Conservation (phyloP, 768 basidiomycete genomes). For the Pholiota conissans region DNA sequence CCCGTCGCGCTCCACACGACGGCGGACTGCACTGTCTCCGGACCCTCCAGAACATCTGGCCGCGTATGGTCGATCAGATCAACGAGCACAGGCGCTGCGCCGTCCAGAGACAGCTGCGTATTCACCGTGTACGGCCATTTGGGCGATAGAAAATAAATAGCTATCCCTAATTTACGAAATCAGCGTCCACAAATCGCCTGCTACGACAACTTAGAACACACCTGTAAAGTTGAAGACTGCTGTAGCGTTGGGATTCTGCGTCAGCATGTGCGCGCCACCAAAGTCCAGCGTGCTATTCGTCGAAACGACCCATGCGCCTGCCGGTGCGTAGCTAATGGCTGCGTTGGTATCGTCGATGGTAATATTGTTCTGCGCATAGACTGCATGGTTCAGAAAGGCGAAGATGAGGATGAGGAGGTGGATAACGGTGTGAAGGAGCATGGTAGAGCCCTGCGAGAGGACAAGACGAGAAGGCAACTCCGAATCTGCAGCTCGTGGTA, state of each 20-base stretch:
- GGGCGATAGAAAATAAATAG: constrained; percentile 43
- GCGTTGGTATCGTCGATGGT: constrained; percentile 32
- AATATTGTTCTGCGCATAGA: constrained; percentile 24
- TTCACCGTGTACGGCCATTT: constrained; percentile 47
- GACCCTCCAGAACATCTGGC: constrained; percentile 28
- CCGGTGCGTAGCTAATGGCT: constrained; percentile 31
- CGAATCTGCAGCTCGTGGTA: not conserved
- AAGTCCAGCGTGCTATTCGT: constrained; percentile 31
- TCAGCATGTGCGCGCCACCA: constrained; percentile 31
- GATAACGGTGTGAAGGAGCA: no score
- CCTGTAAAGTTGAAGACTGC: constrained; percentile 45
- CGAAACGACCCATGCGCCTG: constrained; percentile 29
- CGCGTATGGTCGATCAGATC: constrained; percentile 38
- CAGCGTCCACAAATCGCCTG: not conserved
- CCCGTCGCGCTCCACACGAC: constrained; percentile 38
- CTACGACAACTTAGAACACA: constrained; percentile 15
- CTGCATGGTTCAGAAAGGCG: not conserved
- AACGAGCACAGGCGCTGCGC: constrained; percentile 28
- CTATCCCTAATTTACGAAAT: constrained; percentile 31
- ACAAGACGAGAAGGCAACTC: not conserved
- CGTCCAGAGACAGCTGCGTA: constrained; percentile 40
- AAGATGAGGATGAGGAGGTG: constrained; percentile 2
- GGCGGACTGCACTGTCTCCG: constrained; percentile 36
- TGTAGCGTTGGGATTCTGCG: constrained; percentile 32
- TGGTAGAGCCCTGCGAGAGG: not conserved